Percentiles rank a stretch among this genome's conserved stretches.
phyloP scores from a whole-genome alignment of 352 stramenopile genomes.

The Pythium vanterpoolii region DNA sequence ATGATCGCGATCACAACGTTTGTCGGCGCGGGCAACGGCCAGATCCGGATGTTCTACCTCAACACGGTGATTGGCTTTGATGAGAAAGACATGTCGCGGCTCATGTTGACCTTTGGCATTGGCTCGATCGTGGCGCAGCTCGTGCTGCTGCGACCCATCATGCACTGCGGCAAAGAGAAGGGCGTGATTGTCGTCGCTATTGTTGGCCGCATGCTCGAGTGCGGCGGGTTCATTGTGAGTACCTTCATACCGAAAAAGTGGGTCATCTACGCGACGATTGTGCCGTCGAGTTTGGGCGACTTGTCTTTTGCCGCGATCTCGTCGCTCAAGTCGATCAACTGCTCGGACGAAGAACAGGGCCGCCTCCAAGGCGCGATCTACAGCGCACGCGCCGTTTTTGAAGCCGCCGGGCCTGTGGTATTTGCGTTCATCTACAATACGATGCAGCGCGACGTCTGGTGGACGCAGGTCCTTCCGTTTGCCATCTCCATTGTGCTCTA shows the following conservation, averaged over 20 bases:
- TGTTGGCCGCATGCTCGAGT: constrained; percentile 36
- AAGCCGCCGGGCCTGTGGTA: constrained; percentile 48
- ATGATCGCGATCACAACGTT: constrained; percentile 73
- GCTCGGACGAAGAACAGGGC: constrained; percentile 70
- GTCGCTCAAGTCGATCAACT: constrained; percentile 62
- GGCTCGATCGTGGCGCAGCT: constrained; percentile 54
- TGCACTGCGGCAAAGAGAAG: constrained; percentile 53
- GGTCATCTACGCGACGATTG: constrained; percentile 47
- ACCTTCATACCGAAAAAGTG: constrained; percentile 57
- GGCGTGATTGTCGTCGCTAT: constrained; percentile 66
- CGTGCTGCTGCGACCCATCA: constrained; percentile 58
- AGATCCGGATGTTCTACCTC: constrained; percentile 71
- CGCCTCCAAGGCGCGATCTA: constrained; percentile 74
- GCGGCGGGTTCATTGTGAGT: constrained; percentile 33
- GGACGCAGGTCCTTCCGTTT: constrained; percentile 57
- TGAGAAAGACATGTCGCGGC: constrained; percentile 52
- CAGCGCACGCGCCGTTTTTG: constrained; percentile 56
- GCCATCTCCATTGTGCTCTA: constrained; percentile 53
- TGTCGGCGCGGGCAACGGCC: constrained; percentile 48
- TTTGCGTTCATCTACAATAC: constrained; percentile 55
- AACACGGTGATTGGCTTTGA: constrained; percentile 74
- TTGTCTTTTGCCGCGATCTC: constrained; percentile 68
- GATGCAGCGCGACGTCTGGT: constrained; percentile 42
- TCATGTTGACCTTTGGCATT: constrained; percentile 61
- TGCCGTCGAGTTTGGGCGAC: constrained; percentile 48